These are phyloP conservation scores for Alternaria gansuensis DNA, from an alignment of 2,329 filamentous ascomycete species.

Conservation along the genomic window DNA sequence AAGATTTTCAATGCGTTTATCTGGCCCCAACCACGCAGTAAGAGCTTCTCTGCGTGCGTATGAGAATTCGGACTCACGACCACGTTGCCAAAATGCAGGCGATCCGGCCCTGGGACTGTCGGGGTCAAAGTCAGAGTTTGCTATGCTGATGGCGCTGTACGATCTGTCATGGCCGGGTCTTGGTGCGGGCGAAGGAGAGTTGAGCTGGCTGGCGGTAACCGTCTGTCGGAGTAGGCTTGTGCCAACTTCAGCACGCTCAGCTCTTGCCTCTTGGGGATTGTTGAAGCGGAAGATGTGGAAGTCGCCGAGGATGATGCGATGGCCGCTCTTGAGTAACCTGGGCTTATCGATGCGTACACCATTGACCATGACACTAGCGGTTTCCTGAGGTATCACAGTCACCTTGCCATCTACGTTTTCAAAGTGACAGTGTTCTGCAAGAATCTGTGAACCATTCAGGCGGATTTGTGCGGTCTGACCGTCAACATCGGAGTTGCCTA, in stretches of 20 bases:
- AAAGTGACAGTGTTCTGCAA: constrained; percentile 91
- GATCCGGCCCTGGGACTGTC: constrained; percentile 80
- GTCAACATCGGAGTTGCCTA: constrained; percentile 91
- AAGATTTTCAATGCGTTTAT: constrained; percentile 88
- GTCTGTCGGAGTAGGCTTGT: constrained; percentile 85
- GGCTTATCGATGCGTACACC: constrained; percentile 88
- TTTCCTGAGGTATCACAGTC: constrained; percentile 86
- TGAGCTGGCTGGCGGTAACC: constrained; percentile 69
- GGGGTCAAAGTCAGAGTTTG: constrained; percentile 77
- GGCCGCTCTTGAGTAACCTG: constrained; percentile 86
- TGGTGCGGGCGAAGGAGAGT: constrained; percentile 69
- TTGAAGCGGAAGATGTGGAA: constrained; percentile 99
- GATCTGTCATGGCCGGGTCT: constrained; percentile 78
- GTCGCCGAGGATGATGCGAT: constrained; percentile 93
- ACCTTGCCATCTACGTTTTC: constrained; percentile 93
- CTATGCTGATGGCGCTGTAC: constrained; percentile 70
- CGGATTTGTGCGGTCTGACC: constrained; percentile 82
- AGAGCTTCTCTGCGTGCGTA: constrained; percentile 94
- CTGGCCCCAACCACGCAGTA: constrained; percentile 84
- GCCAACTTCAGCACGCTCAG: constrained; percentile 84
- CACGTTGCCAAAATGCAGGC: constrained; percentile 72
- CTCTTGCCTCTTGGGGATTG: constrained; percentile 92
- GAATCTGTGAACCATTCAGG: constrained; percentile 90
- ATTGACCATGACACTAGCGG: constrained; percentile 98
- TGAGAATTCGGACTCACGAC: constrained; percentile 91